phyloP scores from a whole-genome alignment of 2,329 filamentous ascomycete species.

The Fusarium brevicatenulatum region DNA sequence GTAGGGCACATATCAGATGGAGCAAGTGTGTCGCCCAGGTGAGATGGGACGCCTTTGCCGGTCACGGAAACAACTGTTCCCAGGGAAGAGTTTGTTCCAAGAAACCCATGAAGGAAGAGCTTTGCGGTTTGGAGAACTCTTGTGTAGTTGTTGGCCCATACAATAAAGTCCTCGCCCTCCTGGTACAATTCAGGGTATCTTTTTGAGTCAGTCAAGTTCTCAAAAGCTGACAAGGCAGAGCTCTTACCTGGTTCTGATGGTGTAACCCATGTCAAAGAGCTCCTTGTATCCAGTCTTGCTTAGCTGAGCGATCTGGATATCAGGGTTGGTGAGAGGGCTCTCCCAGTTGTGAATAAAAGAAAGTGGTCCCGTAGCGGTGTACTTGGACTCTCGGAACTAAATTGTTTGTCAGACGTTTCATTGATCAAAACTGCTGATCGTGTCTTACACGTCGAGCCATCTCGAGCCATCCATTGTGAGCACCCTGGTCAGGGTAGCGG shows the following conservation, averaged over 20 bases:
- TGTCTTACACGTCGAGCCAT: conserved; percentile 55
- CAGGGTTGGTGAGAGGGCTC: conserved; percentile 64
- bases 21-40: conserved; percentile 68
- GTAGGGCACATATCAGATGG: conserved; percentile 71
- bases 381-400: conserved; percentile 64
- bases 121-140: conserved; percentile 70
- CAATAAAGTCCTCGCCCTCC: conserved; percentile 62
- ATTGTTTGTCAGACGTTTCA: not conserved
- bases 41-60: conserved; percentile 60
- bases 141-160: conserved; percentile 74
- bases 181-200: conserved; percentile 61
- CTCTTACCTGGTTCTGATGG: conserved; percentile 56
- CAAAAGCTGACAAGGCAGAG: accelerated
- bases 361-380: conserved; percentile 63
- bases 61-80: conserved; percentile 69
- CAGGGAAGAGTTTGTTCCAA: conserved; percentile 63
- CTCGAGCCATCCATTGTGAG: conserved; percentile 66
- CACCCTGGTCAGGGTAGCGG: conserved; percentile 69
- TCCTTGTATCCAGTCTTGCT: conserved; percentile 73
- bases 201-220: not conserved
- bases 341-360: conserved; percentile 68
- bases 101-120: conserved; percentile 69
- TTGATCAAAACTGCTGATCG: accelerated
- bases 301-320: conserved; percentile 66
- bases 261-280: conserved; percentile 64